A percentile compares a stretch with the other conserved stretches of the same genome.
Conservation (phyloP, 2,329 filamentous ascomycete species). For the Thelonectria discophora region DNA sequence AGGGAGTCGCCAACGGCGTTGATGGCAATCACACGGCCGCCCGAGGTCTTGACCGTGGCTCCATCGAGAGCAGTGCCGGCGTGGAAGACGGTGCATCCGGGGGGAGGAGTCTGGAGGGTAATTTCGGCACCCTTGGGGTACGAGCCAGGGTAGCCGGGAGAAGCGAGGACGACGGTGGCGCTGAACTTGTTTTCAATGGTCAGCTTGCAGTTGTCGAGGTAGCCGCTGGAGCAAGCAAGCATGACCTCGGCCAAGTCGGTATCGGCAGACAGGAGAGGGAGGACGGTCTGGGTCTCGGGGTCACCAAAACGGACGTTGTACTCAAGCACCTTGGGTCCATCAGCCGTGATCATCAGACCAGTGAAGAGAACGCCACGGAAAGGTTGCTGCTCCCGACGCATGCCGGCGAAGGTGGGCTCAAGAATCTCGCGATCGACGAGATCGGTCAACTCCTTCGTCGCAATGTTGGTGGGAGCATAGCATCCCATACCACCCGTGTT, state of each 20-base stretch:
- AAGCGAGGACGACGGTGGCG: conserved; percentile 92
- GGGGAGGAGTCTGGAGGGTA: conserved; percentile 55
- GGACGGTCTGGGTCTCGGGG: conserved; percentile 87
- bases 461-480: conserved; percentile 88
- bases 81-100: conserved; percentile 81
- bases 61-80: conserved; percentile 80
- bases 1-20: conserved; percentile 79
- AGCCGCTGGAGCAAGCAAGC: conserved; percentile 82
- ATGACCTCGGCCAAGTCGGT: conserved; percentile 90
- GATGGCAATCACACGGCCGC: conserved; percentile 93
- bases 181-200: conserved; percentile 76
- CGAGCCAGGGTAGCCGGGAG: conserved; percentile 86
- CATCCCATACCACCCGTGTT: conserved; percentile 99
- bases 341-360: conserved; percentile 89
- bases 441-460: conserved; percentile 77
- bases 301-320: conserved; percentile 96
- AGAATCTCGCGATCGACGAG: conserved; percentile 83
- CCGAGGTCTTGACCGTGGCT: conserved; percentile 75
- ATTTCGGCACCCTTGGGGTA: conserved; percentile 82
- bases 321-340: conserved; percentile 84
- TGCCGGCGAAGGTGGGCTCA: conserved; percentile 88
- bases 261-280: conserved; percentile 78
- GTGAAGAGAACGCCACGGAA: conserved; percentile 84
- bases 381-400: conserved; percentile 80
- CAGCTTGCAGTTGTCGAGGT: conserved; percentile 74